Conservation (phyloP, 106 monocot genomes). For the Dendrobium chrysotoxum region DNA sequence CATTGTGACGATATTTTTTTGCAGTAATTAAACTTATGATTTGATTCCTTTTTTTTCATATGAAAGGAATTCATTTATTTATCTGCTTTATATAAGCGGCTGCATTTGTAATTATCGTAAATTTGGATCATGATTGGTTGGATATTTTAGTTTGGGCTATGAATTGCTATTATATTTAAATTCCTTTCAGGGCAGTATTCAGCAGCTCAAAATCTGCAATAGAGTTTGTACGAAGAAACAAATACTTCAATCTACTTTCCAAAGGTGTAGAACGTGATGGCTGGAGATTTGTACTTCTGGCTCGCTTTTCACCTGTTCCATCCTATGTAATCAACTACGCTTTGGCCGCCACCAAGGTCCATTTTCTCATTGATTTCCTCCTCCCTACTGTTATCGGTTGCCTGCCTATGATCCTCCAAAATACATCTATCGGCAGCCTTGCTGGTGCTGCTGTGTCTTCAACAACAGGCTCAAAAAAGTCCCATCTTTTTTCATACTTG, state of each 20-base stretch:
- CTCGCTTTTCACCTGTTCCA: constrained; percentile 87
- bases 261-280: constrained; percentile 85
- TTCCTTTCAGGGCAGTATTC: constrained; percentile 52
- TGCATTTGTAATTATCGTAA: no score
- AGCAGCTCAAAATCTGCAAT: constrained; percentile 75
- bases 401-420: constrained; percentile 96
- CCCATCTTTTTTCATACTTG: constrained; percentile 47
- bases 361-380: constrained; percentile 82
- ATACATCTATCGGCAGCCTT: constrained; percentile 89
- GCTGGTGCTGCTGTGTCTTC: constrained; percentile 77
- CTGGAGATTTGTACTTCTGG: constrained; percentile 90
- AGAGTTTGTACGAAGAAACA: constrained; percentile 57
- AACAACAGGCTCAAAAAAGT: constrained; percentile 42
- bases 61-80: no score
- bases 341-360: constrained; percentile 77
- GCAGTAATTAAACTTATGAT: no score
- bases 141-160: background rate
- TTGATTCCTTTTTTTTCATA: no score
- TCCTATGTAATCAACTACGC: constrained; percentile 92
- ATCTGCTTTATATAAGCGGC: no score
- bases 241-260: constrained; percentile 60
- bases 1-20: no score
- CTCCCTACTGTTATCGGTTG: constrained; percentile 80
- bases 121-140: background rate
- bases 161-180: background rate